phyloP scores from a whole-genome alignment of 2,329 filamentous ascomycete genomes.

The Pseudogymnoascus verrucosus region DNA sequence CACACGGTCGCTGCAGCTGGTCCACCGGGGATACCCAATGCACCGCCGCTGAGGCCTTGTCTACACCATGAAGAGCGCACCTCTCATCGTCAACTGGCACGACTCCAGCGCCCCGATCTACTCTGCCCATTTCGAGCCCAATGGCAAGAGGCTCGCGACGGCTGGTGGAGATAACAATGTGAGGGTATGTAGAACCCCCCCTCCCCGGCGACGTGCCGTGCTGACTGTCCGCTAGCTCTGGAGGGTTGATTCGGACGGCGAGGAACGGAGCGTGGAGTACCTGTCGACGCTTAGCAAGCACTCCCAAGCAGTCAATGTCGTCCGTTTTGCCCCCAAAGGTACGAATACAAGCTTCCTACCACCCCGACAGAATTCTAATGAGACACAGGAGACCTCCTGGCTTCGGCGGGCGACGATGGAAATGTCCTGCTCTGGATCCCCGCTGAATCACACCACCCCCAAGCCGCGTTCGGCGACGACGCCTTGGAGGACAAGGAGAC shows the following conservation, averaged over 20 bases:
- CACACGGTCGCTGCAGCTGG: not conserved
- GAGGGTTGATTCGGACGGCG: conserved; percentile 78
- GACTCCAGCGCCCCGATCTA: conserved; percentile 96
- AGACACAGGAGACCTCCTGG: conserved; percentile 72
- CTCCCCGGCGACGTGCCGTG: conserved; percentile 27
- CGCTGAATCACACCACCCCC: conserved; percentile 61
- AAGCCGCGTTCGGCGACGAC: conserved; percentile 67
- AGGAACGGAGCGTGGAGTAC: conserved; percentile 84
- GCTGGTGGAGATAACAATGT: conserved; percentile 96
- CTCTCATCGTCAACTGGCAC: conserved; percentile 97
- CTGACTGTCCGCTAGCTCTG: conserved; percentile 56
- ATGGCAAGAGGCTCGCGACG: conserved; percentile 85
- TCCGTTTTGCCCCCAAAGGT: conserved; percentile 93
- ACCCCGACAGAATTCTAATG: not conserved
- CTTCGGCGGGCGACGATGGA: conserved; percentile 92
- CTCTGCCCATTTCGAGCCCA: conserved; percentile 90
- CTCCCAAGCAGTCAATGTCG: conserved; percentile 95
- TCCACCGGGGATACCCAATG: not conserved
- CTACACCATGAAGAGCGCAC: conserved; percentile 80
- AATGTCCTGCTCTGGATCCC: conserved; percentile 96
- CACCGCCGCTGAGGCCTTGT: not conserved
- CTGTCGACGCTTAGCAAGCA: conserved; percentile 87
- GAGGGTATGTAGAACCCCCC: conserved; percentile 50
- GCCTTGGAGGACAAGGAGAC: conserved; percentile 88
- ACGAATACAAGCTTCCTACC: conserved; percentile 23